phyloP scores from a whole-genome alignment of 345 rosid species.

The Psidium guajava region DNA sequence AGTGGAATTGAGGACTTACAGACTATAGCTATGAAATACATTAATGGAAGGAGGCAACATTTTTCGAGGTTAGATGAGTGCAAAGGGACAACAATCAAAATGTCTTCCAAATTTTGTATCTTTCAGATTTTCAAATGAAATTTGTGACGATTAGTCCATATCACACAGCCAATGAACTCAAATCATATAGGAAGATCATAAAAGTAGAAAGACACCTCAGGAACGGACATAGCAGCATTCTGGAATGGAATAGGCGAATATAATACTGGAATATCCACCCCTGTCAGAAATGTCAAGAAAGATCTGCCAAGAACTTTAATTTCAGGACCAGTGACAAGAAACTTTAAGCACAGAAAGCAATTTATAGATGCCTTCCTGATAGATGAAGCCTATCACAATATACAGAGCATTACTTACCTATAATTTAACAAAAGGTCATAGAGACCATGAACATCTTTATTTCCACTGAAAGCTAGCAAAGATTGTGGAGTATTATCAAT shows the following conservation, averaged over 20 bases:
- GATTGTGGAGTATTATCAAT: conserved; percentile 84
- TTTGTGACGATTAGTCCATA: neutral
- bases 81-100: neutral
- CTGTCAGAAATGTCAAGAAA: conserved; percentile 47
- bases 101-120: neutral
- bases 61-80: neutral
- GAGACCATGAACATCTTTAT: conserved; percentile 54
- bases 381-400: neutral
- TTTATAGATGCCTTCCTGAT: neutral
- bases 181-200: neutral
- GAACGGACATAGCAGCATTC: conserved; percentile 74
- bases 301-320: conserved; percentile 37
- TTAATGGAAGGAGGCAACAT: neutral
- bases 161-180: neutral
- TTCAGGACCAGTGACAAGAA: neutral
- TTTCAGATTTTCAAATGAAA: neutral
- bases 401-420: conserved; percentile 29
- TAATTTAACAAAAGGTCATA: conserved; percentile 82
- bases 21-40: neutral
- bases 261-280: conserved; percentile 67
- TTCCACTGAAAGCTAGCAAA: conserved; percentile 62
- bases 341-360: neutral
- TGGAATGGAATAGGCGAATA: conserved; percentile 76
- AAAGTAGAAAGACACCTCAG: conserved; percentile 41
- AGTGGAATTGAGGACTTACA: neutral